These are phyloP conservation scores for Phytophthora lateralis DNA, from an alignment of 352 stramenopile genomes.

Conservation along the genomic window DNA sequence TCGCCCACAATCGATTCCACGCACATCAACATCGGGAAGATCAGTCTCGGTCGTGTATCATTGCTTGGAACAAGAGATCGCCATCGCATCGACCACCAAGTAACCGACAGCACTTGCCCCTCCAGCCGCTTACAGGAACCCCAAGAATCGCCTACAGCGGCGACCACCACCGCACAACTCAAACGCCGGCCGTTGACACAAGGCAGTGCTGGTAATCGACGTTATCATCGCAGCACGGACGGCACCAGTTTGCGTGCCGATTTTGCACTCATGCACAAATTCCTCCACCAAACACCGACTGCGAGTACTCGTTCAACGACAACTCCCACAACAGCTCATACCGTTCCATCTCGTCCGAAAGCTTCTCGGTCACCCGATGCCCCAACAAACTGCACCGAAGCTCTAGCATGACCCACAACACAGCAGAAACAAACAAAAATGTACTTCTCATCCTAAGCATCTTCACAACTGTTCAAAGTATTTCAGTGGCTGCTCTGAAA, in stretches of 20 bases:
- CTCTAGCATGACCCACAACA: conserved; percentile 27
- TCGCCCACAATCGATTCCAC: conserved; percentile 16
- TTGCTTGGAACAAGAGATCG: conserved; percentile 59
- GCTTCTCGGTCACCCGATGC: conserved; percentile 20
- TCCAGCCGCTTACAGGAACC: conserved; percentile 29
- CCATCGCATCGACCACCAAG: conserved; percentile 6
- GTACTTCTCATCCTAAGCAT: neutral
- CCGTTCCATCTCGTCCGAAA: conserved; percentile 31
- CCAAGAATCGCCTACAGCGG: conserved; percentile 26
- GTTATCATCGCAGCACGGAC: conserved; percentile 40
- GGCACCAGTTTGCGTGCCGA: conserved; percentile 35
- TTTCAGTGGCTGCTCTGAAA: conserved; percentile 32
- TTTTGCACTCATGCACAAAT: conserved; percentile 75
- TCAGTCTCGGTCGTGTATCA: conserved; percentile 57
- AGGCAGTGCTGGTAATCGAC: conserved; percentile 40
- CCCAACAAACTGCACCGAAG: conserved; percentile 29
- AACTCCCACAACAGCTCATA: neutral
- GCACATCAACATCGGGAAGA: conserved; percentile 72
- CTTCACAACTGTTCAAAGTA: conserved; percentile 50
- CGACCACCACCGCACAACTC: conserved; percentile 29
- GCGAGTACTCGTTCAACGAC: conserved; percentile 8
- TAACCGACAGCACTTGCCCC: conserved; percentile 14
- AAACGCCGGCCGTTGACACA: conserved; percentile 57
- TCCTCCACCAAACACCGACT: conserved; percentile 57
- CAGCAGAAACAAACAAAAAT: neutral